These are phyloP conservation scores for Aureobasidium mangrovei DNA, from an alignment of 2,329 filamentous ascomycete species.

Conservation along the genomic window DNA sequence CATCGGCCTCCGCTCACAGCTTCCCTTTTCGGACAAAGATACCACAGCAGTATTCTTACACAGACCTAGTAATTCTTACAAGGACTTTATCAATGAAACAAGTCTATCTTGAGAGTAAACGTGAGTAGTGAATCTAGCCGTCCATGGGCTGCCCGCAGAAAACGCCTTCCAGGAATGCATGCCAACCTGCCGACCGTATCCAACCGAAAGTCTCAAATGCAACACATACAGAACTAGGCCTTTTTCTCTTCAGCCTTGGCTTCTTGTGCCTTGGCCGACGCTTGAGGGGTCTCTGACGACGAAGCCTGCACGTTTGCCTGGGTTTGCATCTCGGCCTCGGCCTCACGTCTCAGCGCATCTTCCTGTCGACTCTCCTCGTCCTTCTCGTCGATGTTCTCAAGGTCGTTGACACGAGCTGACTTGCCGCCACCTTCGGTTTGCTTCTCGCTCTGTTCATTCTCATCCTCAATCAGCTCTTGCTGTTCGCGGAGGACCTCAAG, in stretches of 20 bases:
- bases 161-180: constrained; percentile 7
- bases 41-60: neutral
- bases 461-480: constrained; percentile 94
- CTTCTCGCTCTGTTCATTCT: constrained; percentile 82
- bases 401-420: constrained; percentile 51
- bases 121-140: neutral
- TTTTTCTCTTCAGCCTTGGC: constrained; percentile 9
- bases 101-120: constrained; percentile 4
- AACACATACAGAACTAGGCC: neutral
- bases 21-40: neutral
- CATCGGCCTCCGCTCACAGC: neutral
- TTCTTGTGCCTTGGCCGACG: neutral
- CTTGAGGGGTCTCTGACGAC: neutral
- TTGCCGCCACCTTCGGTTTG: constrained; percentile 62
- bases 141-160: neutral
- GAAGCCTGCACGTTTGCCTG: neutral
- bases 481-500: constrained; percentile 98
- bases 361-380: constrained; percentile 48
- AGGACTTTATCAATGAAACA: neutral
- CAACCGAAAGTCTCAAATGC: neutral
- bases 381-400: constrained; percentile 90
- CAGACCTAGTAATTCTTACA: neutral
- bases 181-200: neutral
- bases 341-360: constrained; percentile 21
- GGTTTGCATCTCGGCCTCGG: constrained; percentile 19